These are phyloP conservation scores for Angomonas deanei DNA, from an alignment of 208 protist species.

Conservation along the genomic window DNA sequence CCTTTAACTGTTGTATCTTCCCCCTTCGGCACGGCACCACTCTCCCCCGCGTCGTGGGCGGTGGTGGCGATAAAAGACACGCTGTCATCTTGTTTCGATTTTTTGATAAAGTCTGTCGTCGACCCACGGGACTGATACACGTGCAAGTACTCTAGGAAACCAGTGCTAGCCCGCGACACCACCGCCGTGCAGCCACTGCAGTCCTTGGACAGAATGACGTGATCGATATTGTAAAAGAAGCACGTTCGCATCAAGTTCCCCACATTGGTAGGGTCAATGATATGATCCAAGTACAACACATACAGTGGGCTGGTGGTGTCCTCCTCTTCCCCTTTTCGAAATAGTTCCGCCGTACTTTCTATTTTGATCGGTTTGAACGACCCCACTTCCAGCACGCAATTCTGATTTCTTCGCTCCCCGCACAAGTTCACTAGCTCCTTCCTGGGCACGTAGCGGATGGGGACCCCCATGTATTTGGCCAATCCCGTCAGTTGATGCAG, in stretches of 20 bases:
- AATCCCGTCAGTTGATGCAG: constrained; percentile 54
- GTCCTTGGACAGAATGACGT: constrained; percentile 59
- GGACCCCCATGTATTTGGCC: constrained; percentile 42
- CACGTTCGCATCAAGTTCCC: constrained; percentile 64
- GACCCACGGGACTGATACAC: constrained; percentile 34
- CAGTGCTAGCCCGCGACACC: constrained; percentile 60
- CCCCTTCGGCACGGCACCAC: neutral
- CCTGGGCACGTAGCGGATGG: constrained; percentile 52
- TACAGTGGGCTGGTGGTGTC: neutral
- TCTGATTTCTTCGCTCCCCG: constrained; percentile 77
- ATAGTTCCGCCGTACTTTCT: neutral
- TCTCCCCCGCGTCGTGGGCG: neutral
- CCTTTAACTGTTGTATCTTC: neutral
- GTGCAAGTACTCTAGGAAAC: constrained; percentile 63
- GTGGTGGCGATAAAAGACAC: neutral
- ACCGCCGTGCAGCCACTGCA: constrained; percentile 61
- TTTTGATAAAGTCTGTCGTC: constrained; percentile 31
- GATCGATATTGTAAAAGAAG: constrained; percentile 62
- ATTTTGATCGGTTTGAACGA: constrained; percentile 27
- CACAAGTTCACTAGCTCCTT: constrained; percentile 65
- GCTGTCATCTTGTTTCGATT: constrained; percentile 6
- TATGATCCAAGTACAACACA: constrained; percentile 65
- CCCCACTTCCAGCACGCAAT: constrained; percentile 65
- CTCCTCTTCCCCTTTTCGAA: neutral
- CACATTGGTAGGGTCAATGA: constrained; percentile 76